A percentile compares a stretch with the other conserved stretches of the same genome.
These are phyloP conservation scores for Talaromyces sp. DNA, from an alignment of 2,329 filamentous ascomycete species.

Conservation along the genomic window DNA sequence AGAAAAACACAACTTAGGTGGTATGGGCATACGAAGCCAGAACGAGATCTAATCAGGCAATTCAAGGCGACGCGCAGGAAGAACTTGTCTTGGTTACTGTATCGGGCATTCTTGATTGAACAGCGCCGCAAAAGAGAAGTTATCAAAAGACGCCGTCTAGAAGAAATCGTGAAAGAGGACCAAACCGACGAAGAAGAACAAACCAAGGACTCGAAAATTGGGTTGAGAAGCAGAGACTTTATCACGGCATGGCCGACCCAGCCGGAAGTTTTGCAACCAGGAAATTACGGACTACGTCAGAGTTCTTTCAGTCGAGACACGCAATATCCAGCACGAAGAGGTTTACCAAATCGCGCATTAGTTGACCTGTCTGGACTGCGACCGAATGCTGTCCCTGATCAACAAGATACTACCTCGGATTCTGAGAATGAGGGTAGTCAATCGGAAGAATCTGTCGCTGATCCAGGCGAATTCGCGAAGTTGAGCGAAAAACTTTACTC, in stretches of 20 bases:
- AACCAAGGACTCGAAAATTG: background rate
- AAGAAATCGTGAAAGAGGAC: background rate
- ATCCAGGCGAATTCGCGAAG: background rate
- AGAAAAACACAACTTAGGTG: background rate
- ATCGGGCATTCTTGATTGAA: background rate
- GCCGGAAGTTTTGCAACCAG: background rate
- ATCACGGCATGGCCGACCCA: conserved; percentile 2
- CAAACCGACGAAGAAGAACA: background rate
- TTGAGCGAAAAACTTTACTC: background rate
- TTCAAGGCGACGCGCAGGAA: background rate
- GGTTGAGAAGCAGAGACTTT: background rate
- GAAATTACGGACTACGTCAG: background rate
- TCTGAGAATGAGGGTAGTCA: background rate
- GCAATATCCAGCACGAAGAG: background rate
- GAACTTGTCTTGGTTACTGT: background rate
- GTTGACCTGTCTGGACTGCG: background rate
- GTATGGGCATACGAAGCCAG: background rate
- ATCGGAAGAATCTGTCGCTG: background rate
- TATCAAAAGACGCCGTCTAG: background rate
- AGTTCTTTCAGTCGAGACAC: background rate
- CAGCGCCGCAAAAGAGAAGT: background rate
- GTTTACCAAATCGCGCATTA: background rate
- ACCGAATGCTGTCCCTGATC: background rate
- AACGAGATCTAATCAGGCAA: background rate
- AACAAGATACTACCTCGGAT: background rate